Conservation (phyloP, 2,329 filamentous ascomycete species). For the Trichoderma koningiopsis region DNA sequence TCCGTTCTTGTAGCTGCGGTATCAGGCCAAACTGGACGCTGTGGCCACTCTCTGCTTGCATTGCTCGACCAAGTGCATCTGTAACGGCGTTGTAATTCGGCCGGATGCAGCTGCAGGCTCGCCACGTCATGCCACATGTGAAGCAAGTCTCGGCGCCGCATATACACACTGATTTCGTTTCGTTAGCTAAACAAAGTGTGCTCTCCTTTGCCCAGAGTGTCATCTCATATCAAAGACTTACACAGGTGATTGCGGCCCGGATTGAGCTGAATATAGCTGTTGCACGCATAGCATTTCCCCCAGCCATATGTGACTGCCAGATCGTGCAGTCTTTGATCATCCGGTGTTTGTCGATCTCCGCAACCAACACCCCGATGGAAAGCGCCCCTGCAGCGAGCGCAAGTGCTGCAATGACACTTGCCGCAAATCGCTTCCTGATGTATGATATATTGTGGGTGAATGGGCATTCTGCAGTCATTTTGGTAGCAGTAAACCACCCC, state of each 20-base stretch:
- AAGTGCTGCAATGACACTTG: slow-evolving; percentile 48
- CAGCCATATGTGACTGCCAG: slow-evolving; percentile 48
- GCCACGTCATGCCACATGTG: not conserved
- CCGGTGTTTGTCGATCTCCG: slow-evolving; percentile 46
- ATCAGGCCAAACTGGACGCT: not conserved
- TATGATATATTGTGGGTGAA: slow-evolving; percentile 39
- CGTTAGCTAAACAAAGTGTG: not conserved
- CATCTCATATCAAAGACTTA: slow-evolving; percentile 32
- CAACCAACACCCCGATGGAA: slow-evolving; percentile 50
- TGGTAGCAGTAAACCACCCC: slow-evolving; percentile 55
- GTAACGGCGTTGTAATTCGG: not conserved
- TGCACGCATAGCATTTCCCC: slow-evolving; percentile 52
- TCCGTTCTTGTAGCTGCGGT: not conserved
- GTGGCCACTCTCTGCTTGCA: not conserved
- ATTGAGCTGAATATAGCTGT: slow-evolving; percentile 48
- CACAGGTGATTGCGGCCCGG: slow-evolving; percentile 59
- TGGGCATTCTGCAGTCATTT: slow-evolving; percentile 49
- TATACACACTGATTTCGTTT: not conserved
- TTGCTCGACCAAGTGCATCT: not conserved
- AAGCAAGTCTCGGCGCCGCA: not conserved
- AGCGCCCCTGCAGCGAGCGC: slow-evolving; percentile 50
- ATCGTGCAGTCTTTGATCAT: slow-evolving; percentile 41
- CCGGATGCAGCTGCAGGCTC: not conserved
- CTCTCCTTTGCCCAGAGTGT: not conserved
- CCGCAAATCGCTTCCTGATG: slow-evolving; percentile 44